Evolutionary conservation across 2,329 filamentous ascomycete genomes (phyloP).

Genomic region (Pseudogymnoascus sp.): DNA sequence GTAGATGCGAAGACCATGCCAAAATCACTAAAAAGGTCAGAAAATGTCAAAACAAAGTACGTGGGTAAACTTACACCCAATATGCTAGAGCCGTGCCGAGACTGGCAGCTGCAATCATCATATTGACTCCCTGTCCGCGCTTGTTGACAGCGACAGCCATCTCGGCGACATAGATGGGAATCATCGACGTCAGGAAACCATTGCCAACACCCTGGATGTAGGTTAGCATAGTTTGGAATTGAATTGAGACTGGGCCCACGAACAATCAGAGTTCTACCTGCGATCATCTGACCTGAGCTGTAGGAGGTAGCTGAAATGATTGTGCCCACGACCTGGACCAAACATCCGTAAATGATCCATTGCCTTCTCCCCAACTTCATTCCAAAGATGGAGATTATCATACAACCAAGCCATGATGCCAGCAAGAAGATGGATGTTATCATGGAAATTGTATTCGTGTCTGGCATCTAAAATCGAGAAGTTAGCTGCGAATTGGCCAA

Average conservation of each 20-base stretch:
- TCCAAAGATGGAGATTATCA: conserved; percentile 7
- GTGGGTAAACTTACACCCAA: conserved; percentile 27
- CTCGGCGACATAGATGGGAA: conserved; percentile 28
- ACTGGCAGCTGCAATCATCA: conserved; percentile 26
- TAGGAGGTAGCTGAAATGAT: conserved; percentile 25
- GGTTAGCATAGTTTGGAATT: neutral
- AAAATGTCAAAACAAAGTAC: conserved; percentile 21
- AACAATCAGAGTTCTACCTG: conserved; percentile 24
- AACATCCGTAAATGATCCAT: conserved; percentile 13
- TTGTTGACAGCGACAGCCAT: conserved; percentile 24
- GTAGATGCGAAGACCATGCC: conserved; percentile 26
- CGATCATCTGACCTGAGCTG: conserved; percentile 27
- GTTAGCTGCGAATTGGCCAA: neutral
- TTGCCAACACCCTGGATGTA: conserved; percentile 27
- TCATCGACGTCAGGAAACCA: conserved; percentile 26
- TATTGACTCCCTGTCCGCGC: conserved; percentile 26
- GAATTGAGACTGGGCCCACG: conserved; percentile 12
- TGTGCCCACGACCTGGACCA: conserved; percentile 26
- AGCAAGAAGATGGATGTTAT: conserved; percentile 27
- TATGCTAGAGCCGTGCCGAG: conserved; percentile 26
- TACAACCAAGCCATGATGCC: conserved; percentile 24
- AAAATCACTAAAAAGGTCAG: conserved; percentile 22
- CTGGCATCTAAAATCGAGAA: conserved; percentile 17
- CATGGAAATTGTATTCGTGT: conserved; percentile 25
- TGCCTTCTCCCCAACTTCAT: neutral